Percentiles rank a stretch among this genome's conserved stretches.
These are phyloP conservation scores for Stachybotrys chlorohalonatus DNA, from an alignment of 2,329 filamentous ascomycete genomes.

Conservation along the genomic window DNA sequence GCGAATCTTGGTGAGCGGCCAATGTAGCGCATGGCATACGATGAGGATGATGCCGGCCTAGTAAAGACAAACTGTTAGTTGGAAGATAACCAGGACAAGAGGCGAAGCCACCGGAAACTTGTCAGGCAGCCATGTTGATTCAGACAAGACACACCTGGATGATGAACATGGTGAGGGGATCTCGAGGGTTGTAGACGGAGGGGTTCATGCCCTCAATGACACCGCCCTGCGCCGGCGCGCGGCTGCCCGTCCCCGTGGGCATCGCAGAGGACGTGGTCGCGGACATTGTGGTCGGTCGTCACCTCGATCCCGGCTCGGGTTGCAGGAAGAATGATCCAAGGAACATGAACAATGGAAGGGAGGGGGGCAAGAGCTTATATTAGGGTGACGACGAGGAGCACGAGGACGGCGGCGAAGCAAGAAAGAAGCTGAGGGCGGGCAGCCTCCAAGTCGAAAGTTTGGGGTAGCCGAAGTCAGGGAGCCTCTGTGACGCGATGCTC, in stretches of 20 bases:
- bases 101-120: neutral
- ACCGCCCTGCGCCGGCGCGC: constrained; percentile 36
- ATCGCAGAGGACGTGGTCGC: neutral
- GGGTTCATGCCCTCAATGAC: constrained; percentile 66
- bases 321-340: neutral
- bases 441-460: neutral
- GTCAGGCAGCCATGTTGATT: neutral
- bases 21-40: constrained; percentile 51
- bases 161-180: constrained; percentile 69
- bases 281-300: neutral
- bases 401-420: neutral
- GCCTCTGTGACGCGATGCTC: no score
- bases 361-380: neutral
- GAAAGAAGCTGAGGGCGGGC: neutral
- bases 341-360: neutral
- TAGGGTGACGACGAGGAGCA: neutral
- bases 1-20: constrained; percentile 56
- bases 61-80: constrained; percentile 2
- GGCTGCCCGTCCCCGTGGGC: neutral
- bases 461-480: neutral
- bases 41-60: constrained; percentile 36
- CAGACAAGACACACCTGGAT: constrained; percentile 46
- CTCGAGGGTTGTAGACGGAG: constrained; percentile 56
- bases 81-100: neutral
- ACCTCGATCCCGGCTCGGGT: neutral